Conservation (phyloP, 139 green algal species). For the Chlorella sp. region DNA sequence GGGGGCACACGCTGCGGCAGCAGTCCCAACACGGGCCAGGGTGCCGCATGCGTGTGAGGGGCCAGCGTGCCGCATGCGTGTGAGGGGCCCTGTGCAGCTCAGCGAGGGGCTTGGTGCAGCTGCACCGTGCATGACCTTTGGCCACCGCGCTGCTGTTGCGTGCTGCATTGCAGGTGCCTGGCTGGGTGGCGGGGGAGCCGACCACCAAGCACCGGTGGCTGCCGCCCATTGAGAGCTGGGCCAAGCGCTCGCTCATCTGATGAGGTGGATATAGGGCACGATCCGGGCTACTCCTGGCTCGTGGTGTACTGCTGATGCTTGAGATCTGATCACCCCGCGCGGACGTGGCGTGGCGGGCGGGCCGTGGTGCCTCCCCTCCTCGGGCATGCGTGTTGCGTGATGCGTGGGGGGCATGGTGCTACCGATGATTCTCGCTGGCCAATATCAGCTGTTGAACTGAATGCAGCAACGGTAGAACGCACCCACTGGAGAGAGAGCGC, state of each 20-base stretch:
- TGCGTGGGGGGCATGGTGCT: not conserved
- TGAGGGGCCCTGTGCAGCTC: too few relatives aligned
- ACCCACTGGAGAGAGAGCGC: too few relatives aligned
- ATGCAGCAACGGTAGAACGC: too few relatives aligned
- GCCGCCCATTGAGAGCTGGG: slow-evolving; percentile 32
- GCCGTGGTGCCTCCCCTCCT: not conserved
- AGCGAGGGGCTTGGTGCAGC: too few relatives aligned
- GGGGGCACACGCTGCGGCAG: not conserved
- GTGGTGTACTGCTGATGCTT: too few relatives aligned
- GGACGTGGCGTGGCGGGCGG: not conserved
- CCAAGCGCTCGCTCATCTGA: slow-evolving; percentile 27
- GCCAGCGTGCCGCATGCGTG: not conserved
- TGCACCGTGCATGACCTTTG: not conserved
- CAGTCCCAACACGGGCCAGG: not conserved
- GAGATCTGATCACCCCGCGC: not conserved
- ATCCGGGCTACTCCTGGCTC: not conserved
- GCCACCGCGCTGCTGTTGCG: not conserved
- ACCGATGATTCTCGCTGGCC: not conserved
- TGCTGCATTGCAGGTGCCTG: slow-evolving; percentile 40
- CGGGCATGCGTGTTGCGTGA: not conserved
- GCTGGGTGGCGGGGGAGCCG: slow-evolving; percentile 52
- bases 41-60: not conserved
- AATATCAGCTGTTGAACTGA: not conserved
- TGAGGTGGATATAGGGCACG: not conserved
- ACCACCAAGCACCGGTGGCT: slow-evolving; percentile 45